Base-by-base conservation (phyloP, 2,329 filamentous ascomycete genomes). In the Leptographium lundbergii region DNA sequence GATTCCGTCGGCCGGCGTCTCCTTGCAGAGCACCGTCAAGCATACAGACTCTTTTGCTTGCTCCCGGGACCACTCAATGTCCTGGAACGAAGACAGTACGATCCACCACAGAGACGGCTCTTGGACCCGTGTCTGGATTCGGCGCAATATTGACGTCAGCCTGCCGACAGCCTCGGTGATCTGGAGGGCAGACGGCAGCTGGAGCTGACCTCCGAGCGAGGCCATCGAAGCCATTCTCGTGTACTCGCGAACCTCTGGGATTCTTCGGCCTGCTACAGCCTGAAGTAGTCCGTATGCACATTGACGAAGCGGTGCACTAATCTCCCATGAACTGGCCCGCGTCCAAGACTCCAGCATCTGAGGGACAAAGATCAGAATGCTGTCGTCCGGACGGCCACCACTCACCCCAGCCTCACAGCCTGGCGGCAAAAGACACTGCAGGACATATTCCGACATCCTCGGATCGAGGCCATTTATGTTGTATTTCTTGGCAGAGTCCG, bases 311-410 rank as follows among this genome's bases (percentile, higher is more conserved):
- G 62, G 54, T 5, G 66, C 69, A 60, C 73, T 75, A 32, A 65
- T 61, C 24, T 70, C 67, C 75, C 75, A 77, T 0, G 71, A 69
- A 58, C 70, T 76, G 54, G 67, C 69, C 13, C 65, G 68, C 0
- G 67, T 61, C 42, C 70, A 71, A 45, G 69, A 70, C 60, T 76
- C 74, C 11, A 75, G 64, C 22, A 77, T 66, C 19, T 72, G 65
- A 1, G 74, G 75, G 2, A 74, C 63, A 57, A 74, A 76, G 60
- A 75, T 70, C 1, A 72, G 73, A 13, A 55, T 55, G 53, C 19
- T 24, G 24, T 45, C 39, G 54, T 7, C 42, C 10, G 25, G 69
- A 25, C 45, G 9, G n/a, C 45, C 45, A 48, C 22, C n/a, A 22
- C 45, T 27, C 5, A 6, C 25, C 65, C 42, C 19, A 7, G 42